Evolutionary conservation across 805 yeast genomes (phyloP).

Genomic region (Jamesozyma piceae): DNA sequence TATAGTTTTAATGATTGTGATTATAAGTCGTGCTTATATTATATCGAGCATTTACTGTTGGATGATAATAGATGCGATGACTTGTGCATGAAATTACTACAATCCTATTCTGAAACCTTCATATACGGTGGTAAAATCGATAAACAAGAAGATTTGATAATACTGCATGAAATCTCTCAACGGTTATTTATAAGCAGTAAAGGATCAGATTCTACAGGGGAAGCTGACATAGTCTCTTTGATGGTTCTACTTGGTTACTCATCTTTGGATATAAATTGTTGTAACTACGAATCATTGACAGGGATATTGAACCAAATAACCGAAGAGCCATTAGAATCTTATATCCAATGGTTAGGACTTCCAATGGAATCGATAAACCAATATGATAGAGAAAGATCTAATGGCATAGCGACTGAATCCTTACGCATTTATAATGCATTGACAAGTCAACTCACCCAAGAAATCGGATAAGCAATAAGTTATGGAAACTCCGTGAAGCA

Average conservation of each 20-base stretch:
- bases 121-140: conserved; percentile 44
- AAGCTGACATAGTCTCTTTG: not conserved
- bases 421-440: not conserved
- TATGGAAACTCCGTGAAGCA: no score
- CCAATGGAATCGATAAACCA: not conserved
- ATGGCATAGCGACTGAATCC: not conserved
- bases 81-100: not conserved
- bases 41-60: conserved; percentile 27
- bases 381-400: not conserved
- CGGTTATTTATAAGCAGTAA: conserved; percentile 4
- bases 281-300: not conserved
- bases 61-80: not conserved
- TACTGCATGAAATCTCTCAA: conserved; percentile 11
- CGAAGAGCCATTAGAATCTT: conserved; percentile 1
- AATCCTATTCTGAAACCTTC: conserved; percentile 9
- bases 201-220: not conserved
- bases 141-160: conserved; percentile 31
- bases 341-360: conserved; percentile 1
- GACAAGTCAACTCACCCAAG: not conserved
- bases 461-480: no score
- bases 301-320: not conserved
- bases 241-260: not conserved
- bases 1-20: conserved; percentile 76
- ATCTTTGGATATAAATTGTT: not conserved
- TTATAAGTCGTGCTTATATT: conserved; percentile 40